A percentile compares a stretch with the other conserved stretches of the same genome.
phyloP scores from a whole-genome alignment of 495 filamentous ascomycete species.

The Penicillium herquei region DNA sequence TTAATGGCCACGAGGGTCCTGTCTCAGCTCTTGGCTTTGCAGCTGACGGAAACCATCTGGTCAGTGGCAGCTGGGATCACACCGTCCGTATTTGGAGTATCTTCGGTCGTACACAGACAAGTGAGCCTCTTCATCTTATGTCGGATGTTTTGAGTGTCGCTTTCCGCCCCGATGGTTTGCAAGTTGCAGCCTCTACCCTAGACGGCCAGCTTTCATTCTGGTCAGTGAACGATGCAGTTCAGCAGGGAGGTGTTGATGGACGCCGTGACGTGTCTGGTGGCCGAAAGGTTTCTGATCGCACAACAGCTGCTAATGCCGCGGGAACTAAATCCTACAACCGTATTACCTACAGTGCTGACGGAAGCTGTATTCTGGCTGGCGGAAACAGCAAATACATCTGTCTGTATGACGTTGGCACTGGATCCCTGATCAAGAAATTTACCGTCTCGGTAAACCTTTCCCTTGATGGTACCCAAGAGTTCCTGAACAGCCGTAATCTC shows the following conservation, averaged over 20 bases:
- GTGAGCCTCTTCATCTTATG: conserved; percentile 86
- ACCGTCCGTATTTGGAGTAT: conserved; percentile 95
- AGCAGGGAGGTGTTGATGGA: conserved; percentile 77
- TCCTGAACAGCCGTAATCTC: conserved; percentile 84
- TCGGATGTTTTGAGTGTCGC: conserved; percentile 86
- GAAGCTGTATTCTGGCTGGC: conserved; percentile 81
- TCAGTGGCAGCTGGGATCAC: conserved; percentile 92
- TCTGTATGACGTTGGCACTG: conserved; percentile 85
- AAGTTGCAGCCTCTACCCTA: conserved; percentile 86
- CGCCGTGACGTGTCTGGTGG: conserved; percentile 92
- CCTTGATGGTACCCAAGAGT: conserved; percentile 92
- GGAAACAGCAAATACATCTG: conserved; percentile 98
- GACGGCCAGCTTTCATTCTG: conserved; percentile 96
- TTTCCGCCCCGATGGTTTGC: conserved; percentile 85
- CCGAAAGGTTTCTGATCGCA: conserved; percentile 78
- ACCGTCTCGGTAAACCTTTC: conserved; percentile 92
- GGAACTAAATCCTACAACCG: conserved; percentile 88
- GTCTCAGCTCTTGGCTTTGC: conserved; percentile 85
- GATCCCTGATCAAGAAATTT: conserved; percentile 88
- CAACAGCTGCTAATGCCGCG: conserved; percentile 84
- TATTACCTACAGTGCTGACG: conserved; percentile 87
- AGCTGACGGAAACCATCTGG: conserved; percentile 75
- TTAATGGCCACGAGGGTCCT: conserved; percentile 92
- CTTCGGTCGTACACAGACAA: conserved; percentile 89
- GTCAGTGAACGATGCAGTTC: conserved; percentile 82